A percentile compares a stretch with the other conserved stretches of the same genome.
These are phyloP conservation scores for Penicillium concentricum DNA, from an alignment of 2,329 filamentous ascomycete species.

Conservation along the genomic window DNA sequence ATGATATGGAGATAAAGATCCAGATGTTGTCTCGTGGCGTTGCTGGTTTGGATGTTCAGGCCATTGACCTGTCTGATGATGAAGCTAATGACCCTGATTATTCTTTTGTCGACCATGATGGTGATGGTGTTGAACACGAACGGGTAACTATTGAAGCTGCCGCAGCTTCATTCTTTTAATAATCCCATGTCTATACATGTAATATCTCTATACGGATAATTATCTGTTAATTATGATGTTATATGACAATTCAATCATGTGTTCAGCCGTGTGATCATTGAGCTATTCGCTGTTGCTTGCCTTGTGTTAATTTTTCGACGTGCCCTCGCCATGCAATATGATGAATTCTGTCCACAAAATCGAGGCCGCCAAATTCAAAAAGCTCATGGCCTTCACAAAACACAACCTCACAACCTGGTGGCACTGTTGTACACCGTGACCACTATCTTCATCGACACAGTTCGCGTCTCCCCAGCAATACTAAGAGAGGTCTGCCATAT, in stretches of 20 bases:
- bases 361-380: neutral
- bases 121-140: neutral
- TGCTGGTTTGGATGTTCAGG: neutral
- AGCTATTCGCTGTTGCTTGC: neutral
- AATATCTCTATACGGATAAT: no score
- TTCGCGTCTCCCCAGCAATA: constrained; percentile 11
- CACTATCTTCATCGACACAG: neutral
- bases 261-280: neutral
- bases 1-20: constrained; percentile 5
- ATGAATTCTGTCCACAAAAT: neutral
- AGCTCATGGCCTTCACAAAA: no score
- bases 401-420: neutral
- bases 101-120: neutral
- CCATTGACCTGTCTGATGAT: neutral
- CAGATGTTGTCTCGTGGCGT: neutral
- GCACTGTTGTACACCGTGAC: neutral
- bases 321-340: neutral
- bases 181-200: neutral
- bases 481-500: constrained; percentile 14
- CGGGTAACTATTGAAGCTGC: neutral
- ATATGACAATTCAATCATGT: neutral
- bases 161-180: constrained; percentile 2
- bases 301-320: neutral
- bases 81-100: neutral
- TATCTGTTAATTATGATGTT: neutral